Percentiles rank a stretch among this genome's conserved stretches.
phyloP scores from a whole-genome alignment of 2,329 filamentous ascomycete genomes.

The Drechslera avenae region DNA sequence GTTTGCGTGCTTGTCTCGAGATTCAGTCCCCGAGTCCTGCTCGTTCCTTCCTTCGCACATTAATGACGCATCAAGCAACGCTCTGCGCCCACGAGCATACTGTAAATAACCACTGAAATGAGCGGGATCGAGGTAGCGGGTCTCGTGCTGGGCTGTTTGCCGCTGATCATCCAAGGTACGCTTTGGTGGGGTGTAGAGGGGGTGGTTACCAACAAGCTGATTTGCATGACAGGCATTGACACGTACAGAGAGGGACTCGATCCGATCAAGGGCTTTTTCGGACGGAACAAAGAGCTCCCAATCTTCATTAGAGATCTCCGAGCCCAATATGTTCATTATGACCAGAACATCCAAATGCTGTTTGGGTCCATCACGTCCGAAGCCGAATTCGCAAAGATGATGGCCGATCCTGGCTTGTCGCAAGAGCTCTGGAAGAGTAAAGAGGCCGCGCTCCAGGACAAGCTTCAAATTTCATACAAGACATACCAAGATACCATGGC shows the following conservation, averaged over 20 bases:
- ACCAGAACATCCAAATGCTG: constrained; percentile 43
- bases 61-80: constrained; percentile 10
- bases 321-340: constrained; percentile 47
- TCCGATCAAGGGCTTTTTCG: constrained; percentile 45
- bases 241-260: constrained; percentile 49
- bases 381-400: constrained; percentile 43
- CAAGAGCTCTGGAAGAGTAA: constrained; percentile 42
- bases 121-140: constrained; percentile 42
- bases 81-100: not conserved
- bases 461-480: constrained; percentile 42
- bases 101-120: constrained; percentile 21
- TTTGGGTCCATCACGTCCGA: constrained; percentile 46
- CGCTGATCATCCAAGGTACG: constrained; percentile 45
- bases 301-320: constrained; percentile 44
- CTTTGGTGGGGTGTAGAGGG: constrained; percentile 3
- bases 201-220: not conserved
- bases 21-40: constrained; percentile 13
- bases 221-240: constrained; percentile 31
- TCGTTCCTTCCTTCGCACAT: constrained; percentile 1
- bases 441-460: constrained; percentile 37
- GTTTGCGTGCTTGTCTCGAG: constrained; percentile 5
- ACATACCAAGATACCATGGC: constrained; percentile 44
- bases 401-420: constrained; percentile 35
- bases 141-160: constrained; percentile 46
- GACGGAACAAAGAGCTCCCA: constrained; percentile 45